These are phyloP conservation scores for Phyllosticta citribraziliensis DNA, from an alignment of 2,329 filamentous ascomycete species.

Conservation along the genomic window DNA sequence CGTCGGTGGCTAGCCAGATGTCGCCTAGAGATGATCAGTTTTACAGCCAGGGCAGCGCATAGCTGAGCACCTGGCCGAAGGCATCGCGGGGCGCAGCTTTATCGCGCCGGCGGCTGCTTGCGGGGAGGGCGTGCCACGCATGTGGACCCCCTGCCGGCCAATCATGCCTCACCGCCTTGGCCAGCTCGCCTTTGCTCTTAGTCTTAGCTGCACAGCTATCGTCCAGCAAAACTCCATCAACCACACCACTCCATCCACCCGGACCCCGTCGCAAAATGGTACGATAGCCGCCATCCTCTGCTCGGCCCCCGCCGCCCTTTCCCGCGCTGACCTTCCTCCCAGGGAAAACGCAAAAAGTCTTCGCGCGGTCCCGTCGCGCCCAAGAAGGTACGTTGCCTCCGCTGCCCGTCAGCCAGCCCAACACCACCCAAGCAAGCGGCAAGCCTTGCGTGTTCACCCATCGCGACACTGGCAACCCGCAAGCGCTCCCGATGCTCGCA, in stretches of 20 bases:
- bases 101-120: background rate
- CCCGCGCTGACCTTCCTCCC: conserved; percentile 1
- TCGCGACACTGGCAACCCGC: background rate
- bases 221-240: background rate
- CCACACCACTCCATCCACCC: background rate
- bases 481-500: background rate
- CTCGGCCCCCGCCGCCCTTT: background rate
- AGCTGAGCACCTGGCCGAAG: background rate
- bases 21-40: background rate
- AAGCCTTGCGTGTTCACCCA: background rate
- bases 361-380: conserved; percentile 71
- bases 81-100: background rate
- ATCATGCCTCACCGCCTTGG: background rate
- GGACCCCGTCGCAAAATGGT: conserved; percentile 16
- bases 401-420: background rate
- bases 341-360: conserved; percentile 90
- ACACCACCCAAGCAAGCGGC: background rate
- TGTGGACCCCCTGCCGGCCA: background rate
- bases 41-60: background rate
- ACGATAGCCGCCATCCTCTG: conserved; percentile 8
- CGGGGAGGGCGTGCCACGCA: background rate
- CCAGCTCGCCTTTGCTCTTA: background rate
- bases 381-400: conserved; percentile 55
- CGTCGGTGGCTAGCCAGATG: conserved; percentile 1
- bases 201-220: background rate